Evolutionary conservation across 2,329 filamentous ascomycete species (phyloP).

Genomic region (Rhinocladiella mackenziei): DNA sequence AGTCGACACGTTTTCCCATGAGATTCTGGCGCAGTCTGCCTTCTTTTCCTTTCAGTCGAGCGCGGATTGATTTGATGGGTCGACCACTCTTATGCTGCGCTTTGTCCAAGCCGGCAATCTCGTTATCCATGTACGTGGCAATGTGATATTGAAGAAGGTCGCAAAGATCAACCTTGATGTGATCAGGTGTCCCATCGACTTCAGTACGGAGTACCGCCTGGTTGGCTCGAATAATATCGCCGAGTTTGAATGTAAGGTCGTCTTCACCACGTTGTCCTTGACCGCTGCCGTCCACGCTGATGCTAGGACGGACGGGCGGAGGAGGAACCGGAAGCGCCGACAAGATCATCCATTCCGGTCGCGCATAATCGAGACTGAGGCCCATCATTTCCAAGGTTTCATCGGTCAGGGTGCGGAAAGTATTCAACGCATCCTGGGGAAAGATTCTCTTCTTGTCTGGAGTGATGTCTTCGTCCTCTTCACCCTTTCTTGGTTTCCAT

Average conservation of each 20-base stretch:
- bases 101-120: slow-evolving; percentile 91
- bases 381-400: slow-evolving; percentile 82
- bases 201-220: slow-evolving; percentile 89
- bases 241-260: slow-evolving; percentile 98
- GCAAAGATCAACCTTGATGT: slow-evolving; percentile 88
- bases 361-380: slow-evolving; percentile 88
- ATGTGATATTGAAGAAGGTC: slow-evolving; percentile 93
- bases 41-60: slow-evolving; percentile 97
- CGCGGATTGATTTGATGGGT: slow-evolving; percentile 93
- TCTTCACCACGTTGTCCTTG: slow-evolving; percentile 94
- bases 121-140: slow-evolving; percentile 99
- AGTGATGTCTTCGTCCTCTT: slow-evolving; percentile 65
- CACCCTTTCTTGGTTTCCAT: slow-evolving; percentile 67
- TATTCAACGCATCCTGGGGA: slow-evolving; percentile 76
- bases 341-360: slow-evolving; percentile 97
- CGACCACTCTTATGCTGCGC: slow-evolving; percentile 95
- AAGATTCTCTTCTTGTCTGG: slow-evolving; percentile 79
- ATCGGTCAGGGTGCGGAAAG: slow-evolving; percentile 80
- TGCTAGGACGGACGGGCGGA: slow-evolving; percentile 91
- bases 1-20: slow-evolving; percentile 99
- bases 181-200: slow-evolving; percentile 83
- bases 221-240: slow-evolving; percentile 97
- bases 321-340: slow-evolving; percentile 93
- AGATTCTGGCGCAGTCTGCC: slow-evolving; percentile 95
- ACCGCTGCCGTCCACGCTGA: slow-evolving; percentile 91